These are phyloP conservation scores for Diaporthe longicolla DNA, from an alignment of 2,329 filamentous ascomycete genomes.

Conservation along the genomic window DNA sequence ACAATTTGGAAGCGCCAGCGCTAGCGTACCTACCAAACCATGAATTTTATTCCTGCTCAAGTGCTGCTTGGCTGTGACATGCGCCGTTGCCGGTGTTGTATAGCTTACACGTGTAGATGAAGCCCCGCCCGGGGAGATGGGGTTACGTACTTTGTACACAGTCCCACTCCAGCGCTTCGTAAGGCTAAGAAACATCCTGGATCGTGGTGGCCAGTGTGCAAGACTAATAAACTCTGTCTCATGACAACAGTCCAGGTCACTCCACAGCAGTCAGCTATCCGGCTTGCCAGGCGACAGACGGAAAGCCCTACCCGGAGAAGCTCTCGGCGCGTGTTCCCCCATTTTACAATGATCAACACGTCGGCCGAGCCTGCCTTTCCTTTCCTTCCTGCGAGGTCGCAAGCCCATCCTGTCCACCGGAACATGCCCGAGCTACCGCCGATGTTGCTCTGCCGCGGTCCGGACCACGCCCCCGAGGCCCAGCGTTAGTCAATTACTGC, in stretches of 20 bases:
- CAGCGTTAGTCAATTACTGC: constrained; percentile 14
- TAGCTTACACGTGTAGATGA: background rate
- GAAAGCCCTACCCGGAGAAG: background rate
- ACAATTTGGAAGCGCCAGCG: constrained; percentile 3
- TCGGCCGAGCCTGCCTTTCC: background rate
- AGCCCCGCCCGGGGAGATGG: too few species aligned
- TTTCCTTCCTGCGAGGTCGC: background rate
- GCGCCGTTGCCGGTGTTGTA: background rate
- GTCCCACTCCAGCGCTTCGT: background rate
- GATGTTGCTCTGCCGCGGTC: constrained; percentile 4
- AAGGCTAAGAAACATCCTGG: constrained; percentile 2
- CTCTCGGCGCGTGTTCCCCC: background rate
- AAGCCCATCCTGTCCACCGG: constrained; percentile 20
- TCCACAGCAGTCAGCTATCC: background rate
- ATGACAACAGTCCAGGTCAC: background rate
- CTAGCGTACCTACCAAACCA: constrained; percentile 22
- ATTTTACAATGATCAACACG: background rate
- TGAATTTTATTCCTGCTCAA: constrained; percentile 6
- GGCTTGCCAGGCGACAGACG: background rate
- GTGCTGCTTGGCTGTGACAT: constrained; percentile 8
- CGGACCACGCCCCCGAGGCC: background rate
- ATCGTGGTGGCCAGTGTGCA: background rate
- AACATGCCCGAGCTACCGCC: constrained; percentile 22
- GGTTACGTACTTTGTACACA: background rate
- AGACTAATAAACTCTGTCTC: constrained; percentile 5